phyloP scores from a whole-genome alignment of 192 early-diverging fungal genomes.

The Jimgerdemannia lactiflua region DNA sequence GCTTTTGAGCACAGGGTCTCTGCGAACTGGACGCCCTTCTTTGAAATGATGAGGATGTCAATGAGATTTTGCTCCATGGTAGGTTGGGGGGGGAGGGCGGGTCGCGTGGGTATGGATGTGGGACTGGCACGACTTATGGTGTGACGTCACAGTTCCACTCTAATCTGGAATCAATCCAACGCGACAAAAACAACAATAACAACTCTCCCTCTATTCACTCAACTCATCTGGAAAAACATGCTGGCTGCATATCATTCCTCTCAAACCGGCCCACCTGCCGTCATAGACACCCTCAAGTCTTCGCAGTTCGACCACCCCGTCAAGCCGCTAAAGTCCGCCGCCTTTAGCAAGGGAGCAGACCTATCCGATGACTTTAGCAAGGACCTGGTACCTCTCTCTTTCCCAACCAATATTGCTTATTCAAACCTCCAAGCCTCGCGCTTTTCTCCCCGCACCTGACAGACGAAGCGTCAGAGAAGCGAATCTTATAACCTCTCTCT shows the following conservation, averaged over 20 bases:
- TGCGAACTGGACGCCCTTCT: conserved; percentile 24
- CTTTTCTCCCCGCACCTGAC: no score
- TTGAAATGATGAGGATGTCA: conserved; percentile 20
- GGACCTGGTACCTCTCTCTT: neutral
- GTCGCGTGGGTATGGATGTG: no score
- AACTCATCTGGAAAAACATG: neutral
- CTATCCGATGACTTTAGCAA: neutral
- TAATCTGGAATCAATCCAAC: neutral
- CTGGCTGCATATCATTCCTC: neutral
- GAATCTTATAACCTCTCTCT: neutral
- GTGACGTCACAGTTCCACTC: neutral
- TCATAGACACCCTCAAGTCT: neutral
- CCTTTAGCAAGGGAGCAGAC: neutral
- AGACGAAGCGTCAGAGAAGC: no score
- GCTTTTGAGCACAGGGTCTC: conserved; percentile 27
- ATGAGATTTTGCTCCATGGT: conserved; percentile 32
- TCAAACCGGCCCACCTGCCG: neutral
- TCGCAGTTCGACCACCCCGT: neutral
- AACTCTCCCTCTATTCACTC: neutral
- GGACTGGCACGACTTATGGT: neutral
- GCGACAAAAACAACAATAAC: neutral
- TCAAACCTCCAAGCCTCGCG: no score
- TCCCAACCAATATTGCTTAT: neutral
- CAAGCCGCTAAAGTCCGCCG: neutral
- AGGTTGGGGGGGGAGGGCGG: neutral